phyloP scores from a whole-genome alignment of 2,329 filamentous ascomycete genomes.

The Calonectria hawksworthii region DNA sequence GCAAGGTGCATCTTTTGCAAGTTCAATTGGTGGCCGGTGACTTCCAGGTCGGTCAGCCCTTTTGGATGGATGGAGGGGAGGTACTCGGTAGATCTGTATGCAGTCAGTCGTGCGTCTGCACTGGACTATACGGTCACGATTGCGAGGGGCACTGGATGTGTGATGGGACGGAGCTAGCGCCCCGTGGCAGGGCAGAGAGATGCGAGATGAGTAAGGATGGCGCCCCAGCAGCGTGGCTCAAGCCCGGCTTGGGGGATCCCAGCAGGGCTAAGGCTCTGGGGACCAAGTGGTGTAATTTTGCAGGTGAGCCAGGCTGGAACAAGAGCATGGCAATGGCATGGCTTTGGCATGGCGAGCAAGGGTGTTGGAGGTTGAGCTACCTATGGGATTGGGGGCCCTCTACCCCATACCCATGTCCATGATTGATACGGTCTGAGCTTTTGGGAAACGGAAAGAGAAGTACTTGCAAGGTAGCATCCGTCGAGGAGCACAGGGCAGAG shows the following conservation, averaged over 20 bases:
- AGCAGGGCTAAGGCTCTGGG: slow-evolving; percentile 2
- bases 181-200: slow-evolving; percentile 18
- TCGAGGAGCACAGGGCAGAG: neutral
- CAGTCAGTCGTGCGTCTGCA: slow-evolving; percentile 9
- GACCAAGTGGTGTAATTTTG: slow-evolving; percentile 9
- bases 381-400: slow-evolving; percentile 6
- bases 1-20: slow-evolving; percentile 20
- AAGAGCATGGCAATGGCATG: slow-evolving; percentile 19
- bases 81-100: slow-evolving; percentile 4
- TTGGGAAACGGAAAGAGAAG: neutral
- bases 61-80: neutral
- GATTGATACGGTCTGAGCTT: slow-evolving; percentile 7
- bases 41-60: slow-evolving; percentile 2
- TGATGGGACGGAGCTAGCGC: slow-evolving; percentile 12
- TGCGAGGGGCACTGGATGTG: neutral
- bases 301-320: slow-evolving; percentile 12
- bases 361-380: slow-evolving; percentile 7
- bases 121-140: neutral
- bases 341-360: slow-evolving; percentile 22
- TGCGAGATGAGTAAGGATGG: slow-evolving; percentile 26
- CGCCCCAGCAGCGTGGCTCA: slow-evolving; percentile 16
- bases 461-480: neutral
- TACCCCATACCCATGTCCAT: neutral
- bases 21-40: slow-evolving; percentile 18
- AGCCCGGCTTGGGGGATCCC: slow-evolving; percentile 16